Base-by-base conservation (phyloP, 805 yeast genomes). In the Lipomyces spencermartinsiae region DNA sequence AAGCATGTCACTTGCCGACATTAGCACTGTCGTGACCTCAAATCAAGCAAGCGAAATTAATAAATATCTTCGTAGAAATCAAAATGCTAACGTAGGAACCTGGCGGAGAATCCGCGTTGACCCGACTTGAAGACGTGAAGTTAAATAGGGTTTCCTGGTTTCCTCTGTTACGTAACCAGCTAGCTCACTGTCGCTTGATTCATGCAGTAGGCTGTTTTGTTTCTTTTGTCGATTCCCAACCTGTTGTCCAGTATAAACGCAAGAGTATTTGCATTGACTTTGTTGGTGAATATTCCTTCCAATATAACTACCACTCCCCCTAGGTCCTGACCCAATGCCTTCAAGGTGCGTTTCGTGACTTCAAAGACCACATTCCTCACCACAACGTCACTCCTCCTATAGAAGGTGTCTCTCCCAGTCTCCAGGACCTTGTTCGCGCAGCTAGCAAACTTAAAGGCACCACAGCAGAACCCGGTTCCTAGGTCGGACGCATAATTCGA, bases 271-370 rank as follows among this genome's bases (percentile, higher is more conserved):
- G 49, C 49, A 39, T 39, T 39, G 49, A 39, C 49, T 3, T 39
- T 39, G 49, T 39, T 39, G 49, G 49, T 39, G 4, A 39, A 39
- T 39, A 39, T 39, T 39, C 49, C 49, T 39, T 39, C 49, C 4
- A 39, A 39, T 39, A 39, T 39, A 39, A 39, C 49, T 39, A 39
- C 49, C 4, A 39, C 49, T 39, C 49, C 49, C 49, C 49, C 49
- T 39, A 39, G 49, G 49, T 39, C 49, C 49, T 39, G 49, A 39
- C 49, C 49, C 49, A 39, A 39, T 39, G 49, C 49, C 49, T 39
- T 39, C 49, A 39, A 12, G 49, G 49, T 39, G 49, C 49, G 49
- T 3, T 39, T 39, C 49, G 49, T 39, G 49, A 39, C 49, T 39
- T 39, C 49, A 39, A 39, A 39, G 49, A 39, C 49, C 2, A 39